Percentiles rank a stretch among this genome's conserved stretches.
These are phyloP conservation scores for Neopestalotiopsis clavispora DNA, from an alignment of 2,329 filamentous ascomycete genomes.

Conservation along the genomic window DNA sequence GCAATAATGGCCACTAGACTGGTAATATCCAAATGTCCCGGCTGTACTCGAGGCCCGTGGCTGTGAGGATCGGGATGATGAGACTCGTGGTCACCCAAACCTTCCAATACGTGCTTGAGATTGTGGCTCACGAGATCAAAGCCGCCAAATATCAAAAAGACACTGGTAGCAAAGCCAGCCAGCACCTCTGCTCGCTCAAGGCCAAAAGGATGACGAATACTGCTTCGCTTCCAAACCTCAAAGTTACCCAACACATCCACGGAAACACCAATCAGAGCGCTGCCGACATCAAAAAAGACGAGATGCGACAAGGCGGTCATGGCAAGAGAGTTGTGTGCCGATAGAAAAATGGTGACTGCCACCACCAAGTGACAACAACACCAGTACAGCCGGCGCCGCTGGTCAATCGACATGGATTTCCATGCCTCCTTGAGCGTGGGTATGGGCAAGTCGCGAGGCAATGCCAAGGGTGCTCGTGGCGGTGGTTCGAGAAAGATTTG, in stretches of 20 bases:
- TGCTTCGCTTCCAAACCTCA: conserved; percentile 94
- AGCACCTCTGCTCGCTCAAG: conserved; percentile 92
- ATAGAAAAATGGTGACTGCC: conserved; percentile 84
- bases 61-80: conserved; percentile 71
- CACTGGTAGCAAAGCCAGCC: conserved; percentile 93
- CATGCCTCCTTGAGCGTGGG: conserved; percentile 89
- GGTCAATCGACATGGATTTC: conserved; percentile 86
- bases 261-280: conserved; percentile 86
- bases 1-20: conserved; percentile 81
- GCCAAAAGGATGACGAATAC: conserved; percentile 90
- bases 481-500: conserved; percentile 96
- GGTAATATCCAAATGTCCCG: conserved; percentile 81
- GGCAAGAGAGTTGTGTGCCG: conserved; percentile 82
- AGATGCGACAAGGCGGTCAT: conserved; percentile 92
- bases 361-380: conserved; percentile 86
- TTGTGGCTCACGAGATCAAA: conserved; percentile 95
- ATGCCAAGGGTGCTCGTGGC: conserved; percentile 80
- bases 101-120: conserved; percentile 88
- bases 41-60: conserved; percentile 55
- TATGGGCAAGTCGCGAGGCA: conserved; percentile 90
- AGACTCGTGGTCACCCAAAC: conserved; percentile 69
- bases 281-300: conserved; percentile 93
- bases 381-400: conserved; percentile 84
- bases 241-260: conserved; percentile 97
- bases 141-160: conserved; percentile 96